phyloP scores from a whole-genome alignment of 2,329 filamentous ascomycete genomes.

The Aspergillus tubingensis region DNA sequence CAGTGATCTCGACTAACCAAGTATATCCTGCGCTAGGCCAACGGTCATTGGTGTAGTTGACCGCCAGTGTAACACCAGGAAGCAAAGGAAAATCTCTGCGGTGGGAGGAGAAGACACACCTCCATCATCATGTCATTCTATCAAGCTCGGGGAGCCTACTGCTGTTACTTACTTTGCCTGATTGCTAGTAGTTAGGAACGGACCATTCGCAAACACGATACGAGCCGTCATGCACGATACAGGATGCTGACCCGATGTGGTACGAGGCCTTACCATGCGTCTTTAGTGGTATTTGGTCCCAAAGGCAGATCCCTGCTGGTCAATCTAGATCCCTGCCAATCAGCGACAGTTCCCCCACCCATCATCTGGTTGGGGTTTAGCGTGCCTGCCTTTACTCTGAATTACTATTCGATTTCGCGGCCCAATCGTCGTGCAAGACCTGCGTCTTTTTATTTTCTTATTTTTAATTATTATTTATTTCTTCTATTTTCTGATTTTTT shows the following conservation, averaged over 20 bases:
- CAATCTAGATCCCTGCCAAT: slow-evolving; percentile 36
- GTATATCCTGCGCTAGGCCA: not conserved
- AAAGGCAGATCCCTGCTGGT: slow-evolving; percentile 29
- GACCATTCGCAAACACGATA: slow-evolving; percentile 13
- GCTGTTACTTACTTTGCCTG: not conserved
- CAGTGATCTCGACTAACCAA: not conserved
- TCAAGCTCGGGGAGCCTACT: slow-evolving; percentile 7
- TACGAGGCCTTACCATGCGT: slow-evolving; percentile 19
- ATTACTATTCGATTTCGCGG: slow-evolving; percentile 7
- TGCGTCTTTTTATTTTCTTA: slow-evolving; percentile 12
- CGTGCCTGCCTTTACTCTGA: slow-evolving; percentile 16
- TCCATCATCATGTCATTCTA: not conserved
- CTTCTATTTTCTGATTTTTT: not conserved
- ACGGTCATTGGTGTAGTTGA: slow-evolving; percentile 2
- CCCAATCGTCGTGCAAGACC: slow-evolving; percentile 22
- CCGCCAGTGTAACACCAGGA: slow-evolving; percentile 6
- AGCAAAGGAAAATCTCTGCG: not conserved
- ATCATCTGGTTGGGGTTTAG: slow-evolving; percentile 18
- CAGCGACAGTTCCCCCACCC: slow-evolving; percentile 27
- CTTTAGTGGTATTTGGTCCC: slow-evolving; percentile 20
- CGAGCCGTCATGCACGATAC: slow-evolving; percentile 18
- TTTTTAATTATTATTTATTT: not conserved
- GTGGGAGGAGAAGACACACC: slow-evolving; percentile 8
- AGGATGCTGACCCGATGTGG: slow-evolving; percentile 14
- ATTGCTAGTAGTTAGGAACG: slow-evolving; percentile 1